phyloP scores from a whole-genome alignment of 2,329 filamentous ascomycete species.

The Penicillium brevicompactum region DNA sequence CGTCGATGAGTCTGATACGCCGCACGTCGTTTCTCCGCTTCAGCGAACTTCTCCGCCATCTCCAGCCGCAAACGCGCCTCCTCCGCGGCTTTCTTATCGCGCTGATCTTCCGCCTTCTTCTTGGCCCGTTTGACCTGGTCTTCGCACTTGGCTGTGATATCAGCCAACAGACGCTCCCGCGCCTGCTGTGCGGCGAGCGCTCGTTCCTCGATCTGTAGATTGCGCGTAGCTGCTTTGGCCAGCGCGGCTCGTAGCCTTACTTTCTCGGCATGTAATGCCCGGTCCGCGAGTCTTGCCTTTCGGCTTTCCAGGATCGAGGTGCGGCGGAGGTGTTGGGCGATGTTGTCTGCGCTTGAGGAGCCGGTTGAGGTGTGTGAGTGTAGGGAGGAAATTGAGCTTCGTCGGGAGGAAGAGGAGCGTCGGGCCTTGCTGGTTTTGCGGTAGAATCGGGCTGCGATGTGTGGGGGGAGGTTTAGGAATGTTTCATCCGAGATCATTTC shows the following conservation, averaged over 20 bases:
- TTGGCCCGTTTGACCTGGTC: constrained; percentile 68
- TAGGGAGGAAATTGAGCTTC: constrained; percentile 65
- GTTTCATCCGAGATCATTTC: constrained; percentile 45
- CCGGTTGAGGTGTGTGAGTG: constrained; percentile 57
- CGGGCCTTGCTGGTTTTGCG: constrained; percentile 54
- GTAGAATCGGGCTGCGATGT: constrained; percentile 66
- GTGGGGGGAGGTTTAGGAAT: constrained; percentile 57
- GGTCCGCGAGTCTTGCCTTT: constrained; percentile 65
- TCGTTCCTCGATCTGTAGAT: constrained; percentile 62
- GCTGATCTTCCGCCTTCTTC: constrained; percentile 67
- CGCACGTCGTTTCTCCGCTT: constrained; percentile 60
- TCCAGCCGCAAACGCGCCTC: constrained; percentile 60
- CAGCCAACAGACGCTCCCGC: constrained; percentile 64
- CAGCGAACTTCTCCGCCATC: constrained; percentile 66
- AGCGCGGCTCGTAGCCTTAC: constrained; percentile 64
- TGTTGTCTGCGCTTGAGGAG: constrained; percentile 58
- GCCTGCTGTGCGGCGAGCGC: constrained; percentile 65
- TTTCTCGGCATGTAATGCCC: constrained; percentile 67
- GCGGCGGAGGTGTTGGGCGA: constrained; percentile 67
- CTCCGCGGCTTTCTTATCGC: constrained; percentile 64
- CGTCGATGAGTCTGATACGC: constrained; percentile 52
- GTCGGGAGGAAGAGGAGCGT: constrained; percentile 66
- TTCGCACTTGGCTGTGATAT: constrained; percentile 66
- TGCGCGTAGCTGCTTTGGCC: constrained; percentile 61
- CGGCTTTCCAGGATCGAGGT: constrained; percentile 66